These are phyloP conservation scores for Breynia disticha DNA, from an alignment of 441 rosid genomes.

Conservation along the genomic window DNA sequence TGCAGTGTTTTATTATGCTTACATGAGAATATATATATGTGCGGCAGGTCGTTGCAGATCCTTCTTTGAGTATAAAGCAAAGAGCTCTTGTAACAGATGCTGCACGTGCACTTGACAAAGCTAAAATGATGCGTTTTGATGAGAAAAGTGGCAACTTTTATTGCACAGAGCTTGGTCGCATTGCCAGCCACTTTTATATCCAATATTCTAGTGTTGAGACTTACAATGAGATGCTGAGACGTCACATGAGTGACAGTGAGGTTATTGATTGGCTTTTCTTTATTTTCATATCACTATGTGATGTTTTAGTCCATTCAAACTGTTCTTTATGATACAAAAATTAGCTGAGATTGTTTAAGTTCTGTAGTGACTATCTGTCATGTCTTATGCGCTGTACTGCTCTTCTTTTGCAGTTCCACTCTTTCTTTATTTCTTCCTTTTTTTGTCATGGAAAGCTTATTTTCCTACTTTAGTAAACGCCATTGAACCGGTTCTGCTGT, in stretches of 20 bases:
- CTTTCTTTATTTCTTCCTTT: background rate
- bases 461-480: conserved; percentile 5
- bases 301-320: conserved; percentile 5
- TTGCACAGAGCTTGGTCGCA: conserved; percentile 99
- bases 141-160: conserved; percentile 99
- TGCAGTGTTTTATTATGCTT: background rate
- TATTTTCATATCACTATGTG: conserved; percentile 13
- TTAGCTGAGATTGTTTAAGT: background rate
- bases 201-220: conserved; percentile 99
- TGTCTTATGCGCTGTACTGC: background rate
- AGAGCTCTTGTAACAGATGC: conserved; percentile 93
- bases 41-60: conserved; percentile 87
- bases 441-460: background rate
- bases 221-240: conserved; percentile 91
- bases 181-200: conserved; percentile 98
- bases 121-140: conserved; percentile 99
- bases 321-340: conserved; percentile 4
- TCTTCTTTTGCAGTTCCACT: background rate
- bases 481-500: conserved; percentile 13
- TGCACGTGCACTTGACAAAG: conserved; percentile 96
- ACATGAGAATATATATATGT: conserved; percentile 6
- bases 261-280: conserved; percentile 25
- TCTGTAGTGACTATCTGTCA: background rate
- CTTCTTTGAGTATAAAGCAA: conserved; percentile 78
- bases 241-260: conserved; percentile 97